phyloP scores from a whole-genome alignment of 1,139 yeast genomes.

The Saccharomyces hybrid region DNA sequence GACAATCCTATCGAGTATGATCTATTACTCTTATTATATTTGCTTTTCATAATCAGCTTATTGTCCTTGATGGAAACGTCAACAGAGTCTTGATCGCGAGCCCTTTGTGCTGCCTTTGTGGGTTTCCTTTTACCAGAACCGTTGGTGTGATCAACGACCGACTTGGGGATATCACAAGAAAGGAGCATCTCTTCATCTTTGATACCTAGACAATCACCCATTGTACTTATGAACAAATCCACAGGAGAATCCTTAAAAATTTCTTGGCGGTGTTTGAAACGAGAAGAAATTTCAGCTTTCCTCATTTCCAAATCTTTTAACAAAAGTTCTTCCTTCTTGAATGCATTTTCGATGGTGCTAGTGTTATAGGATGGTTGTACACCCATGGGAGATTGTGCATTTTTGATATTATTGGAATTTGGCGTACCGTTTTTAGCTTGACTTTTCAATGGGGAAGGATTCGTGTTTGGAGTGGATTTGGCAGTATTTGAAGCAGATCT shows the following conservation, averaged over 20 bases:
- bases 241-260: conserved; percentile 25
- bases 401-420: neutral
- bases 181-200: conserved; percentile 25
- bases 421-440: neutral
- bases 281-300: conserved; percentile 27
- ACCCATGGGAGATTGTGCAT: neutral
- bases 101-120: conserved; percentile 28
- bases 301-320: conserved; percentile 23
- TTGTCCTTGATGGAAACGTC: conserved; percentile 18
- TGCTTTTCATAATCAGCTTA: conserved; percentile 26
- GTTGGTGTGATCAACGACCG: conserved; percentile 24
- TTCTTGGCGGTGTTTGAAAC: conserved; percentile 31
- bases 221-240: conserved; percentile 28
- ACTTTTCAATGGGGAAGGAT: neutral
- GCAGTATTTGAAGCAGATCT: neutral
- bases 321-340: conserved; percentile 22
- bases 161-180: conserved; percentile 22
- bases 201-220: conserved; percentile 29
- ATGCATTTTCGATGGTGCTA: neutral
- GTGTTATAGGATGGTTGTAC: neutral
- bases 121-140: conserved; percentile 30
- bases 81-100: conserved; percentile 28
- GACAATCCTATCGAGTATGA: neutral
- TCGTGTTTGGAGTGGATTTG: neutral
- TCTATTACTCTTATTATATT: conserved; percentile 9